These are phyloP conservation scores for Pichia pseudocactophila DNA, from an alignment of 805 yeast genomes.

Conservation along the genomic window DNA sequence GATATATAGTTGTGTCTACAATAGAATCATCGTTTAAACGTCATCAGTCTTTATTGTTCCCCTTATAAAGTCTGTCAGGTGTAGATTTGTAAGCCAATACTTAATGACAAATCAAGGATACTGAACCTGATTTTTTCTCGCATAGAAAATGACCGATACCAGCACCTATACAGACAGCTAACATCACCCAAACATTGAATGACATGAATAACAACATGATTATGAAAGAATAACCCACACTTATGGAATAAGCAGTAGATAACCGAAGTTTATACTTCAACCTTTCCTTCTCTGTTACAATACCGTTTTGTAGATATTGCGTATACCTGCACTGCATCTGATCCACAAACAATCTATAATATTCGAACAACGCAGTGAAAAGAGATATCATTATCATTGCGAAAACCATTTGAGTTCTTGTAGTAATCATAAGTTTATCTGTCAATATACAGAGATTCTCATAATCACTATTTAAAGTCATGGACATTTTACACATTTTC, in stretches of 20 bases:
- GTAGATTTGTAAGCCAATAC: no score
- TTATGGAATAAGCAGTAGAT: slow-evolving; percentile 31
- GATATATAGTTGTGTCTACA: no score
- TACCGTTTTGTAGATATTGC: slow-evolving; percentile 3
- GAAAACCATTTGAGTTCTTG: slow-evolving; percentile 26
- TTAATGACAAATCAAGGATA: slow-evolving; percentile 24
- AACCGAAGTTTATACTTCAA: slow-evolving; percentile 19
- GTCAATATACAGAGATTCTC: slow-evolving; percentile 35
- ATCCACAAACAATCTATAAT: slow-evolving; percentile 22
- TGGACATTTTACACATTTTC: slow-evolving; percentile 29
- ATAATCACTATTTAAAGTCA: slow-evolving; percentile 37
- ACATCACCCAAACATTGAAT: slow-evolving; percentile 39
- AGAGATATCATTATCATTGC: slow-evolving; percentile 27
- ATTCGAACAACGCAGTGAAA: slow-evolving; percentile 31
- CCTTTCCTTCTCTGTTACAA: slow-evolving; percentile 14
- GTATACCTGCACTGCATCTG: slow-evolving; percentile 18
- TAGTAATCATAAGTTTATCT: slow-evolving; percentile 32
- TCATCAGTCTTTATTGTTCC: no score
- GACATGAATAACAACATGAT: slow-evolving; percentile 42
- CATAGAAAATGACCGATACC: slow-evolving; percentile 30
- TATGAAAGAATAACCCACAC: slow-evolving; percentile 36
- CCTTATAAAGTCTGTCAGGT: no score
- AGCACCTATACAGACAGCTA: slow-evolving; percentile 35
- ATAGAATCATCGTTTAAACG: no score
- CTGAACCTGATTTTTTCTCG: slow-evolving; percentile 12